Conservation (phyloP, 164 flowering plant genomes). For the Vitis amurensis region DNA sequence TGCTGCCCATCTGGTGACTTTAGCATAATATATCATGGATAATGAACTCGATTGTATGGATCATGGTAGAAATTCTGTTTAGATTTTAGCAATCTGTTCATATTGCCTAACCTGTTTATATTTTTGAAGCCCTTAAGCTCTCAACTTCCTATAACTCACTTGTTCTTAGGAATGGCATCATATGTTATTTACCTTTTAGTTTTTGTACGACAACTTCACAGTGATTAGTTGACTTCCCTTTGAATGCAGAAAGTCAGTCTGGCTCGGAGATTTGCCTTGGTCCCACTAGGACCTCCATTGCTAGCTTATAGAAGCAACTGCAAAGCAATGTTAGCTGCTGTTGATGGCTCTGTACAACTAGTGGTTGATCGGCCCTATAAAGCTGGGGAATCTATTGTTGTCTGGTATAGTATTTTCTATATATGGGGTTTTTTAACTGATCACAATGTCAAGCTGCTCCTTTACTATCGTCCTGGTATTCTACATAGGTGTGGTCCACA, state of each 20-base stretch:
- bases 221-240: constrained; percentile 2
- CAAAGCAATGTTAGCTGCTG: constrained; percentile 91
- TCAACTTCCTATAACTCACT: background rate
- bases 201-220: background rate
- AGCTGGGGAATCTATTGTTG: constrained; percentile 85
- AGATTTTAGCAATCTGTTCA: background rate
- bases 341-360: constrained; percentile 76
- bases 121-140: background rate
- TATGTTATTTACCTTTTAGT: background rate
- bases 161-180: background rate
- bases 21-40: no score
- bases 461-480: constrained; percentile 3
- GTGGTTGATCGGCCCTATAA: constrained; percentile 91
- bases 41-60: no score
- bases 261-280: constrained; percentile 96
- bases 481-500: constrained; percentile 95
- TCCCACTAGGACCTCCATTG: constrained; percentile 96
- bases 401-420: constrained; percentile 56
- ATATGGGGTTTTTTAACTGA: background rate
- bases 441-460: background rate
- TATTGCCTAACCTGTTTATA: background rate
- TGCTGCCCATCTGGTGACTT: no score
- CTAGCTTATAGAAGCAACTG: constrained; percentile 90
- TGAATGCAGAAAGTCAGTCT: constrained; percentile 80
- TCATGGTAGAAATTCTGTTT: no score